Evolutionary conservation across 768 basidiomycete genomes (phyloP), one percentile per base, ranked within the genome.

Genomic region (Suillus plorans): DNA sequence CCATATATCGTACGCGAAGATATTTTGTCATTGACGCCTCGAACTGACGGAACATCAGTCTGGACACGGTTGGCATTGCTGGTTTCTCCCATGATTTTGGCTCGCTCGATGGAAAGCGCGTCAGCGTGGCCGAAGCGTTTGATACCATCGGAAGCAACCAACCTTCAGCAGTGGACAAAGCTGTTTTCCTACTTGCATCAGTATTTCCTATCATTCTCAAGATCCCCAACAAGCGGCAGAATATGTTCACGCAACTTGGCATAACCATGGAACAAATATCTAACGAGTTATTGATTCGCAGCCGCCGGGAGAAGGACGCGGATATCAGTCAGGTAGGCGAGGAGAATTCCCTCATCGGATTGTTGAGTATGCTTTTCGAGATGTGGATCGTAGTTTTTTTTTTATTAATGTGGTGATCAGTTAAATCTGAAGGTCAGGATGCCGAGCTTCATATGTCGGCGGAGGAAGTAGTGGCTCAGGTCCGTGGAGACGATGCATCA

Each of bases 11-110:
- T 77, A 60, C 28, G 77, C 66, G 28, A 52, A 36, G 14, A 18
- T 31, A 28, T 13, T 39, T 28, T 52, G 12, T 8, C 3, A 0
- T 9, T 16, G 2, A 12, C 6, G 12, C 25, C 53, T 37, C 42
- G 5, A 5, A 41, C 22, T 49, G 6, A 31, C 16, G 25, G 14
- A 1, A 56, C 4, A 20, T 6, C 36, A 86, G 85, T 13, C 75
- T 88, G 5, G 87, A 89, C 68, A 81, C 78, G 1, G 78, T 88
- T 60, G 85, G 86, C 16, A 83, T 87, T 41, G 85, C 84, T 8
- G 85, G 86, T 0, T 88, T 88, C 63, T 82, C 83, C 5, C 82
- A 88, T 67, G 77, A 86, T 68, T 89, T 89, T 66, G 80, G 80
- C 14, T 72, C 83, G 0, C 76, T 88, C 5, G 80, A 84, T 16